Percentiles rank a stretch among this genome's conserved stretches.
Evolutionary conservation across 2,329 filamentous ascomycete species (phyloP).

Genomic region (Diaporthe sp.): DNA sequence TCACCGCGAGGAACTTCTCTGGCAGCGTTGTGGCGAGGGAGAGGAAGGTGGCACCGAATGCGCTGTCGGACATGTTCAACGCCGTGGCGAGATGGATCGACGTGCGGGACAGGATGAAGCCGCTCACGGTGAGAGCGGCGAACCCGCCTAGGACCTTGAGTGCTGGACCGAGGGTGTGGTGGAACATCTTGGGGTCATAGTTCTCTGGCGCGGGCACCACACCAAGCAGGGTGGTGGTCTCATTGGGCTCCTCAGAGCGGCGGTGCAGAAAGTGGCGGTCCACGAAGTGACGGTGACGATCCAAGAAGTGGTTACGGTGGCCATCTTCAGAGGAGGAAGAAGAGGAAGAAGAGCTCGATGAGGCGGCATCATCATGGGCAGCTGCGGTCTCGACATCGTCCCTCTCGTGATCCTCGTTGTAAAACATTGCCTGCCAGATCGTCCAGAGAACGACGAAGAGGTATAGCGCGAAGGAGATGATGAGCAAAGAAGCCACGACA

Average conservation of each 20-base stretch:
- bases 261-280: slow-evolving; percentile 9
- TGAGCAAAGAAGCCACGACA: slow-evolving; percentile 53
- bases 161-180: slow-evolving; percentile 32
- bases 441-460: slow-evolving; percentile 57
- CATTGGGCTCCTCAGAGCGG: slow-evolving; percentile 4
- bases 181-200: slow-evolving; percentile 18
- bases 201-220: not conserved
- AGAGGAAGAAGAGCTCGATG: slow-evolving; percentile 54
- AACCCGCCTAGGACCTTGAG: slow-evolving; percentile 43
- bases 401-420: slow-evolving; percentile 53
- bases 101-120: slow-evolving; percentile 39
- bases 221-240: slow-evolving; percentile 34
- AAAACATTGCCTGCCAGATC: slow-evolving; percentile 57
- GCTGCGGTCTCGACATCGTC: slow-evolving; percentile 47
- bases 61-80: slow-evolving; percentile 40
- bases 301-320: slow-evolving; percentile 1
- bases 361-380: slow-evolving; percentile 40
- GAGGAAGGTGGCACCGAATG: slow-evolving; percentile 38
- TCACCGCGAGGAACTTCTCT: slow-evolving; percentile 64
- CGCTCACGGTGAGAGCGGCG: slow-evolving; percentile 57
- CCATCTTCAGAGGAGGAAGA: slow-evolving; percentile 50
- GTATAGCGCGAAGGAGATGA: slow-evolving; percentile 59
- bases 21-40: slow-evolving; percentile 62
- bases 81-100: slow-evolving; percentile 37
- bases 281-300: slow-evolving; percentile 25